Conservation (phyloP, 2,329 filamentous ascomycete genomes). For the Incumbomyces delicatus region DNA sequence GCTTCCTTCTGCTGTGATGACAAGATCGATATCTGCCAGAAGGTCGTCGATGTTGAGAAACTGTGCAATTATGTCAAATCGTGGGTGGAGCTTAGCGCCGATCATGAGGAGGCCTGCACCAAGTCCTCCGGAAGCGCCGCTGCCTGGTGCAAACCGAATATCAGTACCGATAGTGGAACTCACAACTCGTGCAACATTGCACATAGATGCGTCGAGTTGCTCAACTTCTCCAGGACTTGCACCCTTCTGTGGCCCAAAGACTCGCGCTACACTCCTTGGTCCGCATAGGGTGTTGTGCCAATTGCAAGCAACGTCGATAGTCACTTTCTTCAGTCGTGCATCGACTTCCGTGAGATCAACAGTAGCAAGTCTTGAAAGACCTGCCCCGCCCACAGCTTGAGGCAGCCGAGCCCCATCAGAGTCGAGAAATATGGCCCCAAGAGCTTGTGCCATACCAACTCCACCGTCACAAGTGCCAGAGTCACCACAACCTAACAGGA, state of each 20-base stretch:
- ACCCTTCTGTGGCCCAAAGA: slow-evolving; percentile 46
- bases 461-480: slow-evolving; percentile 47
- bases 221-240: slow-evolving; percentile 36
- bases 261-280: slow-evolving; percentile 38
- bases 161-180: slow-evolving; percentile 27
- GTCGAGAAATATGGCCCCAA: slow-evolving; percentile 39
- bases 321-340: slow-evolving; percentile 27
- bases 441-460: slow-evolving; percentile 45
- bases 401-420: slow-evolving; percentile 29
- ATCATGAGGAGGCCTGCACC: slow-evolving; percentile 25
- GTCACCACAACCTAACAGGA: slow-evolving; percentile 45
- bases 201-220: slow-evolving; percentile 34
- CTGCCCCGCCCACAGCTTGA: slow-evolving; percentile 32
- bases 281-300: slow-evolving; percentile 45
- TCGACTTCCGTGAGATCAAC: slow-evolving; percentile 35
- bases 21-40: slow-evolving; percentile 40
- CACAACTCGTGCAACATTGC: slow-evolving; percentile 32
- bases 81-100: slow-evolving; percentile 37
- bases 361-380: slow-evolving; percentile 28
- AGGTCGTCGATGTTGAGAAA: slow-evolving; percentile 41
- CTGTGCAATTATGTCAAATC: slow-evolving; percentile 42
- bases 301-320: slow-evolving; percentile 44
- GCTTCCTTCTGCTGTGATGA: slow-evolving; percentile 45
- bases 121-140: slow-evolving; percentile 30
- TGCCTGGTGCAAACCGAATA: slow-evolving; percentile 34